Conservation (phyloP, 371 early-diverging fungal species). For the Dinochytrium kinnereticum region DNA sequence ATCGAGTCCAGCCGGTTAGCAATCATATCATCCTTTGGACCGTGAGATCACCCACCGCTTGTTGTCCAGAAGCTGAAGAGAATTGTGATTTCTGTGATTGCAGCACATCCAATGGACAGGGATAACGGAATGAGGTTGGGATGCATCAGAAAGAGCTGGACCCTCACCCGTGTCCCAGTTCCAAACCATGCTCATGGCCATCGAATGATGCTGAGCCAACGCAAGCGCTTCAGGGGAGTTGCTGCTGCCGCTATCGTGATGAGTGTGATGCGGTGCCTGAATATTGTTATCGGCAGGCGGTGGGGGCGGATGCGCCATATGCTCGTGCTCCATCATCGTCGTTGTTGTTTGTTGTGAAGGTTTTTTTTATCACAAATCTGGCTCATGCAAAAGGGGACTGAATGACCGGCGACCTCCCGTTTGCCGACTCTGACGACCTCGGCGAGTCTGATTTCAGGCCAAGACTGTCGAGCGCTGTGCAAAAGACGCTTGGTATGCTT, state of each 20-base stretch:
- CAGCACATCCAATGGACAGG: too few relatives aligned
- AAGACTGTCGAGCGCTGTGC: not conserved
- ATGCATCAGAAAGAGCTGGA: not conserved
- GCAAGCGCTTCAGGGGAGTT: too few relatives aligned
- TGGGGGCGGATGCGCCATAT: too few relatives aligned
- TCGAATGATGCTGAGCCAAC: too few relatives aligned
- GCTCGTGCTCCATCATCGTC: too few relatives aligned
- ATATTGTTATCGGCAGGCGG: too few relatives aligned
- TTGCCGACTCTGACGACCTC: not conserved
- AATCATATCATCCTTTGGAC: too few relatives aligned
- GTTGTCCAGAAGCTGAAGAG: constrained; percentile 26
- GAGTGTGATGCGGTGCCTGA: too few relatives aligned
- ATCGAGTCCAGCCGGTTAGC: not conserved
- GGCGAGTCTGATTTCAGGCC: not conserved
- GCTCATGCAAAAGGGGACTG: too few relatives aligned
- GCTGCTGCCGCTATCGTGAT: too few relatives aligned
- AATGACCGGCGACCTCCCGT: not conserved
- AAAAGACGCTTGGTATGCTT: not conserved
- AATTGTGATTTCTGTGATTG: constrained; percentile 15
- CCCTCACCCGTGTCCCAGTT: not conserved
- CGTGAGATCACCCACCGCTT: not conserved
- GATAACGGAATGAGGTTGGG: not conserved
- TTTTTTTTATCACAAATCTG: too few relatives aligned
- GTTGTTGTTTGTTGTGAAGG: too few relatives aligned
- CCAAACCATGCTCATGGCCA: not conserved